phyloP scores from a whole-genome alignment of 306 rosid genomes.

The Betula pendula region DNA sequence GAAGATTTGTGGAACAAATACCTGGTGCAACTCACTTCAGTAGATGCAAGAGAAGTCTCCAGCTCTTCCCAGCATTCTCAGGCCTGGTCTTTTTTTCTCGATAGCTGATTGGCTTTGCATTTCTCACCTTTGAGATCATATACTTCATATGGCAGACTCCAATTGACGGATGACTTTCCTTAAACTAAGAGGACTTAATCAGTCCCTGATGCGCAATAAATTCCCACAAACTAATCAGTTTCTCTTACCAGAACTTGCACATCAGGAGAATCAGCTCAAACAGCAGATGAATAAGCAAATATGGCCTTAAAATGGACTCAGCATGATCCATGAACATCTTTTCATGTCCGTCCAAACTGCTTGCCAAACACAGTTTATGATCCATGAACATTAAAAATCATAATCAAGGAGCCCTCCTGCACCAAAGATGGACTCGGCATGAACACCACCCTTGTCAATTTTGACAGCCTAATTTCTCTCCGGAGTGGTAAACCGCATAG shows the following conservation, averaged over 20 bases:
- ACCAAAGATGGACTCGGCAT: background rate
- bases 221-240: background rate
- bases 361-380: background rate
- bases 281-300: background rate
- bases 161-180: background rate
- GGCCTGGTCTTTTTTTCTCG: background rate
- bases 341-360: background rate
- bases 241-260: background rate
- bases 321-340: background rate
- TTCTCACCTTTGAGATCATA: background rate
- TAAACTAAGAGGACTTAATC: background rate
- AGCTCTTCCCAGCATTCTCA: background rate
- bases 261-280: background rate
- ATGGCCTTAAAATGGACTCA: no score
- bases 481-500: slow-evolving; percentile 7
- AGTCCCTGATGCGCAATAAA: background rate
- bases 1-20: background rate
- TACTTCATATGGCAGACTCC: background rate
- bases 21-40: background rate
- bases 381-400: background rate
- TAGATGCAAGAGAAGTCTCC: background rate
- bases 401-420: background rate
- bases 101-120: background rate
- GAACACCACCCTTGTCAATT: background rate
- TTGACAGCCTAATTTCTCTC: slow-evolving; percentile 18